Percentiles rank a stretch among this genome's conserved stretches.
These are phyloP conservation scores for Blepharisma japonicum DNA, from an alignment of 73 alveolate genomes.

Conservation along the genomic window DNA sequence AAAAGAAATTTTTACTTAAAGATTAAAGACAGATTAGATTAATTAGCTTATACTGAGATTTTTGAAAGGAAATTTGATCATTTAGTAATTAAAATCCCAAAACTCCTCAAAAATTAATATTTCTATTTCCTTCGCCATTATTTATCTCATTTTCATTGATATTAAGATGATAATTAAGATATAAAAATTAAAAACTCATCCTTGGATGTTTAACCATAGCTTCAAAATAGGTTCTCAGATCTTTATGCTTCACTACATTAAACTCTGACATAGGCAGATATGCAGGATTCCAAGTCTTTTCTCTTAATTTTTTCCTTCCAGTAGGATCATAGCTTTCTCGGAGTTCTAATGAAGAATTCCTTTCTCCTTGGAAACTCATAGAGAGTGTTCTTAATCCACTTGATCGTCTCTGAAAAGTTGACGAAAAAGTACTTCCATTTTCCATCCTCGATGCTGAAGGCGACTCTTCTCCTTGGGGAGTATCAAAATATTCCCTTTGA, in stretches of 20 bases:
- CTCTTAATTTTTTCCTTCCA: not conserved
- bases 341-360: no score
- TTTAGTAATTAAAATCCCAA: no score
- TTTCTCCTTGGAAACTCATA: not conserved
- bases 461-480: not conserved
- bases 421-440: not conserved
- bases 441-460: not conserved
- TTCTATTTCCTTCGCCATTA: no score
- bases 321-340: no score
- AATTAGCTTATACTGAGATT: no score
- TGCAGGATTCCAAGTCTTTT: not conserved
- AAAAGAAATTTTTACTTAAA: no score
- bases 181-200: no score
- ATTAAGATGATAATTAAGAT: no score
- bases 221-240: not conserved
- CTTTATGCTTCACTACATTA: not conserved
- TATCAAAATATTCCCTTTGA: not conserved
- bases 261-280: not conserved
- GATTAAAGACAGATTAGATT: no score
- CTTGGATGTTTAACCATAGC: not conserved
- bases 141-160: no score
- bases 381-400: not conserved
- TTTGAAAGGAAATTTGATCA: no score
- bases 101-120: no score
- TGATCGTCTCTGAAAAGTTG: not conserved